phyloP scores from a whole-genome alignment of 2,329 filamentous ascomycete genomes.

The Calonectria pseudoturangicola region DNA sequence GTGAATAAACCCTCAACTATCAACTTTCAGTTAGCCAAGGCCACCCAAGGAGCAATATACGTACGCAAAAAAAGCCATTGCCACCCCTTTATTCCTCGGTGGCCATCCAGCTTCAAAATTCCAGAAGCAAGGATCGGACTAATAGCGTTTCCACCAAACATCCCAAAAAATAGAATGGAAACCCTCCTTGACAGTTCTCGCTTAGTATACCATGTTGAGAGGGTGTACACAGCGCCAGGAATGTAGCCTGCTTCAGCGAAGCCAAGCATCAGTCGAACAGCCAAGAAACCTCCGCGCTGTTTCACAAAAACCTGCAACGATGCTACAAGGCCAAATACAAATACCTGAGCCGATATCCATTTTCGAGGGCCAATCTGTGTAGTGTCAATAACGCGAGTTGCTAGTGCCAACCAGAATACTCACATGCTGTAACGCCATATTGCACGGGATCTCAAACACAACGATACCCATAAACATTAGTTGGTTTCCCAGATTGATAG shows the following conservation, averaged over 20 bases:
- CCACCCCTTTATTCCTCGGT: conserved; percentile 66
- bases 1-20: conserved; percentile 68
- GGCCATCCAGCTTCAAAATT: conserved; percentile 66
- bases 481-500: conserved; percentile 72
- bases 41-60: neutral
- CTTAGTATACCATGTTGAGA: conserved; percentile 71
- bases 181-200: conserved; percentile 67
- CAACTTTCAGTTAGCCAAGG: conserved; percentile 10
- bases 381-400: neutral
- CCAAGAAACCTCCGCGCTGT: conserved; percentile 66
- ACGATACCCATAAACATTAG: conserved; percentile 72
- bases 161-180: conserved; percentile 72
- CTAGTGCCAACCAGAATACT: neutral
- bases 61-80: conserved; percentile 70
- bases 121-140: conserved; percentile 69
- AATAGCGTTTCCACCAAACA: conserved; percentile 70
- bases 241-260: conserved; percentile 72
- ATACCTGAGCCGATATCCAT: conserved; percentile 70
- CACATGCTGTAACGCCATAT: conserved; percentile 64
- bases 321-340: conserved; percentile 68
- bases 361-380: conserved; percentile 65
- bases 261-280: conserved; percentile 66
- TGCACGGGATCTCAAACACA: conserved; percentile 70
- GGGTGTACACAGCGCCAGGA: conserved; percentile 69
- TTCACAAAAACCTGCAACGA: conserved; percentile 65